Conservation (phyloP, 2,329 filamentous ascomycete genomes). For the Blumeria hordei region DNA sequence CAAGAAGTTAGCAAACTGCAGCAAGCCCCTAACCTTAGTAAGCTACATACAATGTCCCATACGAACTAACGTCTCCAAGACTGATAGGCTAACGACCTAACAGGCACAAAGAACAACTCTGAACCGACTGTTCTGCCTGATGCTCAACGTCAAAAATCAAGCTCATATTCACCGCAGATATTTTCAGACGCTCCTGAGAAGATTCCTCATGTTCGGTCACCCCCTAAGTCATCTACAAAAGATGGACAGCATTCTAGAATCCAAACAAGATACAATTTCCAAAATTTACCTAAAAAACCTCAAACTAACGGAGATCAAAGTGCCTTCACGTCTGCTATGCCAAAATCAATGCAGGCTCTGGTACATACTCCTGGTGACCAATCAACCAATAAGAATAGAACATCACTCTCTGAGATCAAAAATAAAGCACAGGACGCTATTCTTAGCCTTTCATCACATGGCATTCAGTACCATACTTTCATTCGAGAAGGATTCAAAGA, state of each 20-base stretch:
- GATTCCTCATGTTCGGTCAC: too few relatives aligned
- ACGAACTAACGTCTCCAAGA: too few relatives aligned
- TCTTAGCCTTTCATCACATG: slow-evolving; percentile 35
- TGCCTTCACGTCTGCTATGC: background rate
- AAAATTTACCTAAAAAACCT: background rate
- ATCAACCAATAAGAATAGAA: slow-evolving; percentile 1
- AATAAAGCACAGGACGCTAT: slow-evolving; percentile 43
- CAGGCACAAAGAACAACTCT: too few relatives aligned
- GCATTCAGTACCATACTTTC: slow-evolving; percentile 51
- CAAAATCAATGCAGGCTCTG: background rate
- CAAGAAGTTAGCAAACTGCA: too few relatives aligned
- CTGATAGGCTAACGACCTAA: too few relatives aligned
- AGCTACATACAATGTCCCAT: too few relatives aligned
- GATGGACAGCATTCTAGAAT: too few relatives aligned
- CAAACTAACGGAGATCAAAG: background rate
- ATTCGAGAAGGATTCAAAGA: slow-evolving; percentile 48
- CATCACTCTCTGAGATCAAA: slow-evolving; percentile 9
- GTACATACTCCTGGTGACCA: background rate
- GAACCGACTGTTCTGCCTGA: background rate
- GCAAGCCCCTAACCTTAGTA: too few relatives aligned
- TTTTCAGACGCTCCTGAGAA: background rate
- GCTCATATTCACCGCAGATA: slow-evolving; percentile 11
- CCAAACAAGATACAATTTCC: background rate
- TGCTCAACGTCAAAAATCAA: slow-evolving; percentile 6
- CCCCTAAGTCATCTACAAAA: too few relatives aligned